These are phyloP conservation scores for Fusarium paranaense DNA, from an alignment of 2,329 filamentous ascomycete genomes.

Conservation along the genomic window DNA sequence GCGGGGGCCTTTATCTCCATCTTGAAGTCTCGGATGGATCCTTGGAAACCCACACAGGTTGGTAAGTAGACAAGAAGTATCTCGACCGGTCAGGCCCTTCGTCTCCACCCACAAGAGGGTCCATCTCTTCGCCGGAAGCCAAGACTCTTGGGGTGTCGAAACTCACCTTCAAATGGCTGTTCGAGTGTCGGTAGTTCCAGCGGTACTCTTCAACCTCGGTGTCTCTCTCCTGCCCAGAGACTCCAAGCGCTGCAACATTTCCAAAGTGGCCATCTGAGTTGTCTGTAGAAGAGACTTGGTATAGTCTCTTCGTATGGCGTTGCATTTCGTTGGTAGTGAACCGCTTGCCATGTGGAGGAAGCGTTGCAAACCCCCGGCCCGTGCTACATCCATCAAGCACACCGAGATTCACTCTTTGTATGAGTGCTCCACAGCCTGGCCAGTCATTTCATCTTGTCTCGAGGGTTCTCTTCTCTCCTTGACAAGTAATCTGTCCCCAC, in stretches of 20 bases:
- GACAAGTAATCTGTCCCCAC: neutral
- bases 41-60: conserved; percentile 15
- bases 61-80: neutral
- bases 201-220: neutral
- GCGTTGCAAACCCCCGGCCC: conserved; percentile 3
- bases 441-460: neutral
- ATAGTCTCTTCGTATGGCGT: neutral
- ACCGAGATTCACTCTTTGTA: neutral
- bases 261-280: neutral
- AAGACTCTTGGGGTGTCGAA: neutral
- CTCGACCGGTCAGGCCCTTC: conserved; percentile 2
- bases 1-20: conserved; percentile 12
- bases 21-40: conserved; percentile 11
- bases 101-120: conserved; percentile 22
- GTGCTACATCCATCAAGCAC: conserved; percentile 2
- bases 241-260: neutral
- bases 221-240: neutral
- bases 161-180: neutral
- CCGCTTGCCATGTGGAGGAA: neutral
- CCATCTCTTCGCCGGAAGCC: conserved; percentile 1
- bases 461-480: neutral
- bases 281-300: neutral
- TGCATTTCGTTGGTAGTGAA: neutral
- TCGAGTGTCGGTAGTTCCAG: neutral
- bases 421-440: neutral